Conservation (phyloP, 352 stramenopile genomes). For the Globisporangium sylvaticum region DNA sequence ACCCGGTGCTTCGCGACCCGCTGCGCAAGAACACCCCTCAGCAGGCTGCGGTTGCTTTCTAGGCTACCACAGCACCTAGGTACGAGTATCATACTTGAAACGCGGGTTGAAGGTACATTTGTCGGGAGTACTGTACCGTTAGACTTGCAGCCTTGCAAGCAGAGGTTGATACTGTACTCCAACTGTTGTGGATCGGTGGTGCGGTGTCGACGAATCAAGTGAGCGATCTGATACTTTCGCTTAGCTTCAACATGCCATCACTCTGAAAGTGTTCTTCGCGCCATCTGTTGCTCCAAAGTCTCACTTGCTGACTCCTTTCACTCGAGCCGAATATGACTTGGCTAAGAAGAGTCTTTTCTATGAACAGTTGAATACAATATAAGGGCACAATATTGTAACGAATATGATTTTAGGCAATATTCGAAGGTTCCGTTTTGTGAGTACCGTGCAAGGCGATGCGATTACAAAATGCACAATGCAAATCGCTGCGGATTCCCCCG, state of each 20-base stretch:
- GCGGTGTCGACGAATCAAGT: not conserved
- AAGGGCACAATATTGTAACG: too few relatives aligned
- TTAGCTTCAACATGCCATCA: not conserved
- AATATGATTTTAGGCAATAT: too few relatives aligned
- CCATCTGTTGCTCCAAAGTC: too few relatives aligned
- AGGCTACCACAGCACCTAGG: not conserved
- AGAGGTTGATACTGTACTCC: not conserved
- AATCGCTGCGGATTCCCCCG: not conserved
- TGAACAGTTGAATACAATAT: too few relatives aligned
- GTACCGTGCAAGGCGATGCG: too few relatives aligned
- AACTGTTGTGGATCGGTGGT: not conserved
- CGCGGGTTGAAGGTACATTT: not conserved
- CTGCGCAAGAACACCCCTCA: not conserved
- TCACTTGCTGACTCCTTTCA: too few relatives aligned
- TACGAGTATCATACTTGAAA: not conserved
- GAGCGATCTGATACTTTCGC: not conserved
- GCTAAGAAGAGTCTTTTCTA: too few relatives aligned
- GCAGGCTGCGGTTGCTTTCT: not conserved
- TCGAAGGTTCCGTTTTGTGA: too few relatives aligned
- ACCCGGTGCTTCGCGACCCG: slow-evolving; percentile 16
- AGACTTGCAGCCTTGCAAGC: not conserved
- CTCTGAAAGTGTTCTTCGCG: too few relatives aligned
- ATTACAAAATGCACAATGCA: not conserved
- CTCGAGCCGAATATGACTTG: too few relatives aligned
- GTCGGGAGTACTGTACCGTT: not conserved